Evolutionary conservation across 208 protist genomes (phyloP).

Genomic region (Giardia muris): DNA sequence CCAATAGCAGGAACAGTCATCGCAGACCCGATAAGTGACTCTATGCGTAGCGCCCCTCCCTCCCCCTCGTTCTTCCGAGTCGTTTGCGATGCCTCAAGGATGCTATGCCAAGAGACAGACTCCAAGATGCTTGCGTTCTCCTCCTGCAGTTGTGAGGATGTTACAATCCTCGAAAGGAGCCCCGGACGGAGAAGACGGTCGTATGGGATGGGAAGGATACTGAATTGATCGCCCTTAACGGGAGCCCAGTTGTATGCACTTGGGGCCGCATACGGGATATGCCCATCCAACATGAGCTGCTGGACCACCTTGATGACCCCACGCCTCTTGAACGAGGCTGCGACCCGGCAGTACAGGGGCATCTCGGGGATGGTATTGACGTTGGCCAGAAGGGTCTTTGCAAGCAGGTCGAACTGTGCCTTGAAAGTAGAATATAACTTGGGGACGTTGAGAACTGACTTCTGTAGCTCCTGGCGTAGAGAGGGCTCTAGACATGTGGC

Average conservation of each 20-base stretch:
- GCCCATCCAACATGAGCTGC: not conserved
- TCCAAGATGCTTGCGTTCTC: no score
- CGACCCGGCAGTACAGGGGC: not conserved
- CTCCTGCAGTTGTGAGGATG: no score
- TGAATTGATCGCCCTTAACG: not conserved
- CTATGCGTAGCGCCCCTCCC: no score
- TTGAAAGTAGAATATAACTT: not conserved
- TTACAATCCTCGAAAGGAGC: not conserved
- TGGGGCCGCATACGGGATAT: not conserved
- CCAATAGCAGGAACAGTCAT: no score
- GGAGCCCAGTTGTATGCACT: no score
- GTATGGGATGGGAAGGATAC: not conserved
- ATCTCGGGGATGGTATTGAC: not conserved
- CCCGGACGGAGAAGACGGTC: not conserved
- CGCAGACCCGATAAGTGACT: no score
- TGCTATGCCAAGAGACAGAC: no score
- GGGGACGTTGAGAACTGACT: not conserved
- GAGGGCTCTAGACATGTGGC: not conserved
- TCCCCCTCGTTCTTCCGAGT: no score
- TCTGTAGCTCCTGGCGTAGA: not conserved
- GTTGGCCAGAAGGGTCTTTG: not conserved
- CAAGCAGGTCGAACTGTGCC: not conserved
- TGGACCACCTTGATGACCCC: not conserved
- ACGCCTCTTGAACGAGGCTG: not conserved
- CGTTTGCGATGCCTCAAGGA: no score